Base-by-base conservation (phyloP, 495 filamentous ascomycete species). In the Podospora pseudopauciseta region DNA sequence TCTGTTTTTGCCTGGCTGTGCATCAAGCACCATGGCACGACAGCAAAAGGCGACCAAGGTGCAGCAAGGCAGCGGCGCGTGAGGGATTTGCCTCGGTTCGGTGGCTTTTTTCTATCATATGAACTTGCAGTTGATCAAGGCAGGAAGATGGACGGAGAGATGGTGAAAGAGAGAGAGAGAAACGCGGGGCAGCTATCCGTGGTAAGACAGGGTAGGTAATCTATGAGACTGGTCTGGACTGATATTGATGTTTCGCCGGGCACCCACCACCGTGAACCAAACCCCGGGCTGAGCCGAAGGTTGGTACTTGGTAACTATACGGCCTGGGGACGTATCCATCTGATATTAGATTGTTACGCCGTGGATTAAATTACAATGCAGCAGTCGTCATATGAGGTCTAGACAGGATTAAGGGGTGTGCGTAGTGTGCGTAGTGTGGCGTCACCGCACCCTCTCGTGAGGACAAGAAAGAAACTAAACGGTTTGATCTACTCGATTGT, bases 21-120 rank as follows among this genome's bases (percentile, higher is more conserved):
- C 39, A 49, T 49, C 39, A 49, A 58, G 18, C 56, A 58, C n/a
- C 56, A 20, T 58, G 39, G 39, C 39, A 49, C 39, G 39, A 49
- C 39, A 49, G 39, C 2, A 49, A 16, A 7, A 32, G 7, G 30
- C 2, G 56, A 27, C 23, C 23, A n/a, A 27, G 6, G 56, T 58
- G 56, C 56, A 58, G 56, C 56, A 20, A 58, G 56, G 56, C 19
- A 58, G 56, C 56, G 56, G 56, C 18, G 56, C 56, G 6, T 58
- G 56, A 27, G 23, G 19, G 56, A 20, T 58, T 27, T 58, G 56
- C n/a, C 56, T n/a, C 56, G 56, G 56, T 58, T 26, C n/a, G 19
- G 56, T 18, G n/a, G 56, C 56, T 27, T 9, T 58, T 27, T 20
- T 58, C 2, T 23, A 20, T 20, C 56, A 20, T 58, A 27, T 20